A percentile compares a stretch with the other conserved stretches of the same genome.
phyloP scores from a whole-genome alignment of 257 asterid species.

The Solanum habrochaites region DNA sequence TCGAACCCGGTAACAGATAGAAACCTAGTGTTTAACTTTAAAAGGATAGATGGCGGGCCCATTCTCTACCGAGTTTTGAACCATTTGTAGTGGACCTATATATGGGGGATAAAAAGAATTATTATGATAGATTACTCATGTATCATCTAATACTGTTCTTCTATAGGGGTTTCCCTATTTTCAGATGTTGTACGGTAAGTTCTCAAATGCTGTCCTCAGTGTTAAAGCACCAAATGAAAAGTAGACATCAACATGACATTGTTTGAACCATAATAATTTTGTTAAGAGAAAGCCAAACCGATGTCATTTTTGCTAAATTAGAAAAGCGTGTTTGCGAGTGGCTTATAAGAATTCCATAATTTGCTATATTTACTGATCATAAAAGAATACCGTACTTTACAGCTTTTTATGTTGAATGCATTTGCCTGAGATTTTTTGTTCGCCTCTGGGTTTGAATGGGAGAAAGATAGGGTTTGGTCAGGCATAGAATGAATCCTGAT shows the following conservation, averaged over 20 bases:
- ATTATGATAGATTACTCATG: not conserved
- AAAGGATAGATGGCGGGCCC: not conserved
- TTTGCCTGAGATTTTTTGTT: not conserved
- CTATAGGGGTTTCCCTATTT: not conserved
- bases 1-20: not conserved
- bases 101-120: not conserved
- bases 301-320: not conserved
- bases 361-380: not conserved
- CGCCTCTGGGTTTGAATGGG: not conserved
- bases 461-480: not conserved
- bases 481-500: not conserved
- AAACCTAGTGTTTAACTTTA: not conserved
- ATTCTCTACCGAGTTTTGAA: not conserved
- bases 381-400: not conserved
- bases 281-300: not conserved
- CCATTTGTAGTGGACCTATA: not conserved
- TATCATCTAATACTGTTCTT: not conserved
- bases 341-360: not conserved
- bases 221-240: not conserved
- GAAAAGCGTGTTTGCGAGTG: not conserved
- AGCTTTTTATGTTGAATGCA: not conserved
- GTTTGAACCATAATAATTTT: not conserved
- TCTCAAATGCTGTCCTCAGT: not conserved
- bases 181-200: not conserved
- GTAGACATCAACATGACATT: not conserved